Base-by-base conservation (phyloP, 768 basidiomycete species). In the Pleurotus djamor region DNA sequence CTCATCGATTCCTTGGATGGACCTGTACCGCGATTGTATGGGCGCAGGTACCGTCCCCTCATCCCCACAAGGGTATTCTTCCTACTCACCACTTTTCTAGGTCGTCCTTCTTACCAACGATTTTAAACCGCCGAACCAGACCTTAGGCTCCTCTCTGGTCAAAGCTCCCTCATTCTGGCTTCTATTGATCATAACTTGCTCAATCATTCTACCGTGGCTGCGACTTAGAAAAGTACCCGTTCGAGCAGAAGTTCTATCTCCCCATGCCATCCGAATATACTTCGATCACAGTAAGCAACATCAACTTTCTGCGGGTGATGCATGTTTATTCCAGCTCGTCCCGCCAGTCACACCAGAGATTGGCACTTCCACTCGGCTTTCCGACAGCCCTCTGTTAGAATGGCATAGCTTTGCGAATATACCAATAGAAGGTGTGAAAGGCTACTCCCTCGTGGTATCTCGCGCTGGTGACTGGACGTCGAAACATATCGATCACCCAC, bases 381-480 rank as follows among this genome's bases (percentile, higher is more conserved):
- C 61, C 8, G 62, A n/a, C 6, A 66, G 59, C 35, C 77, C 76
- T 4, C 67, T 78, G 28, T 52, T 72, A 32, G 76, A 77, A 61
- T 77, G 77, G 76, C 76, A 77, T 55, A 71, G 72, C 4, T 77
- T 77, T 60, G 77, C 74, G 1, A 74, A 72, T 14, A 69, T 49
- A 10, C 51, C 51, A 14, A 36, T 36, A 32, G 16, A n/a, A 38
- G 75, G 72, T 44, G 69, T 71, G 48, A 74, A 73, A 51, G 79
- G 78, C 0, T 84, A 78, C 67, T 83, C 81, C 16, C 68, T 82
- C 34, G 78, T 85, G 9, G 80, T 84, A 7, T 82, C 81, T 4
- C 76, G 76, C 28, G 83, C 83, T 3, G 83, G 83, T 33, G 83
- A 86, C 64, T 84, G 83, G 83, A 86, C 84, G 0, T 68, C 62